Evolutionary conservation across 352 stramenopile species (phyloP), one percentile per base, ranked within the genome.

Genomic region (Phytophthora ramorum): DNA sequence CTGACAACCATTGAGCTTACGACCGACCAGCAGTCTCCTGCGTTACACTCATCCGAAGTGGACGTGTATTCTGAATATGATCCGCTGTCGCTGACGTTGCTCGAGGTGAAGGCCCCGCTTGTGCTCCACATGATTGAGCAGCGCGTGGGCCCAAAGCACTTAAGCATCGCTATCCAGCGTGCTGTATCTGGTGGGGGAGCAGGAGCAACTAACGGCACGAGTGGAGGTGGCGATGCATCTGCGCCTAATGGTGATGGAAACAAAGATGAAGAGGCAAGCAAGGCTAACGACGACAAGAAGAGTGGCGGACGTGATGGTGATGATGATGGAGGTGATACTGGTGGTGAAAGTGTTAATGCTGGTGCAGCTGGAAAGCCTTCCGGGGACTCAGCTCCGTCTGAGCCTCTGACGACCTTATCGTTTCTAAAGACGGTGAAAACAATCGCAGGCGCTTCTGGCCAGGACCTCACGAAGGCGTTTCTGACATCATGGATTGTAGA

Each of bases 81-180:
- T 17, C 86, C 87, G 1, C 75, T 76, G 24, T 90, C 76, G 10
- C 35, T 93, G 35, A 83, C 84, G 12, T 84, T 96, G 43, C 76
- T 96, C 1, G 85, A 94, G 58, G 83, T 92, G 2, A 96, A 96
- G 51, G 84, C 84, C 3, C 86, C 86, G 37, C 66, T 94, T 0
- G 85, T 96, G 37, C 55, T 96, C n/a, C 87, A 94, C 62, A 96
- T 96, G 87, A 92, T 96, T 52, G 87, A 96, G 51, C 87, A 95
- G 60, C 84, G 85, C 14, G 85, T 95, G 5, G 82, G 83, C 7
- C 76, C 70, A 2, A 92, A 92, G 41, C 84, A 93, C 55, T 53
- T 95, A 8, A 75, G 73, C 3, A 89, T 95, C 26, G 79, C 87
- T 16, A 87, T 95, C 19, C 87, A 95, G 52, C 85, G 87, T n/a